Base-by-base conservation (phyloP, 441 rosid genomes). In the Pelargonium fulgidum region DNA sequence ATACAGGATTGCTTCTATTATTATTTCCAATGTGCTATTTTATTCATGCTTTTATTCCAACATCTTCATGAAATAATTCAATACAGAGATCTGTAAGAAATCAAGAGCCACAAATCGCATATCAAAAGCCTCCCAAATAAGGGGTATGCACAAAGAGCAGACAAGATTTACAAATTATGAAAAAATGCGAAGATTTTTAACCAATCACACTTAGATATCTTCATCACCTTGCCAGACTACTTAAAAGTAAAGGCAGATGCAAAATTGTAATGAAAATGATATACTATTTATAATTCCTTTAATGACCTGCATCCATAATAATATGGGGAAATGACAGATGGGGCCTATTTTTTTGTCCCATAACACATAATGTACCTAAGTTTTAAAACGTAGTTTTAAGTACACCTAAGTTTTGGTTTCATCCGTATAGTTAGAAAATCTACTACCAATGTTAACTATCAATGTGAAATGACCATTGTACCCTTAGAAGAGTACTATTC, bases 161-260 rank as follows among this genome's bases (percentile, higher is more conserved):
- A 66, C 50, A 65, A 17, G 10, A n/a, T 47, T 22, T 58, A 42
- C 45, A 1, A 16, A 33, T 41, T 9, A 44, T 44, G 67, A 20
- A 13, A 66, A 7, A 22, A 42, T 16, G 26, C 4, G 50, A 26
- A 50, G 20, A 33, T 3, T 62, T 54, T 66, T 16, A 56, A 58
- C 16, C 41, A 58, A 42, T 36, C 45, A 14, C 61, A 5, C 11
- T 45, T 22, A 59, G 7, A n/a, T 52, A 14, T 52, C 65, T 33
- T 13, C 50, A 68, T 59, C 73, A 77, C 42, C 69, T 39, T 64
- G 65, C 47, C 59, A 58, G 68, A 58, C 62, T 33, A 58, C 62
- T 58, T 24, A 48, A 39, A 72, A 50, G 70, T 16, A 59, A 66
- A 42, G 10, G 9, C 65, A 65, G 20, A 58, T 62, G 48, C 17